phyloP scores from a whole-genome alignment of 768 basidiomycete species.

The Lenzites betulinus region DNA sequence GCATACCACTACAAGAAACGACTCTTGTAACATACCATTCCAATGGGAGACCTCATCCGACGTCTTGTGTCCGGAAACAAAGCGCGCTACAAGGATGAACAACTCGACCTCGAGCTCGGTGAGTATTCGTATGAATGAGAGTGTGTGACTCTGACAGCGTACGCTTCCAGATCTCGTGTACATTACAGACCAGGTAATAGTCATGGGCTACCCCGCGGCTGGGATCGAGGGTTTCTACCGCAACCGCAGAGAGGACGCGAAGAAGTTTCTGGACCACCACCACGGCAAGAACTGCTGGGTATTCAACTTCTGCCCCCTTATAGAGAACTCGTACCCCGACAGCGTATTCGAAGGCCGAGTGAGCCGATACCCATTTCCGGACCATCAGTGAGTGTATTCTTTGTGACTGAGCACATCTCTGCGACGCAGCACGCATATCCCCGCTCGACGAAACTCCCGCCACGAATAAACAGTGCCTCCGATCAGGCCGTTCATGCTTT shows the following conservation, averaged over 20 bases:
- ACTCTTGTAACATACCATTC: background rate
- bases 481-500: too few relatives aligned
- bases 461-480: too few relatives aligned
- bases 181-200: slow-evolving; percentile 73
- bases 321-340: slow-evolving; percentile 79
- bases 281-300: slow-evolving; percentile 83
- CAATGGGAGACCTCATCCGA: slow-evolving; percentile 67
- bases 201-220: slow-evolving; percentile 83
- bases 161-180: slow-evolving; percentile 53
- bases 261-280: slow-evolving; percentile 69
- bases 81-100: slow-evolving; percentile 70
- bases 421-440: too few relatives aligned
- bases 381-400: slow-evolving; percentile 70
- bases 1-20: too few relatives aligned
- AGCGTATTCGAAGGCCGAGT: slow-evolving; percentile 71
- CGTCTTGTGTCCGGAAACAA: slow-evolving; percentile 83
- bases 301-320: slow-evolving; percentile 84
- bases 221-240: slow-evolving; percentile 81
- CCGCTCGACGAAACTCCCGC: too few relatives aligned
- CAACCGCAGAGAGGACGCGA: slow-evolving; percentile 75
- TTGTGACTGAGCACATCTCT: background rate
- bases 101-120: slow-evolving; percentile 73
- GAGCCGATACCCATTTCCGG: slow-evolving; percentile 86
- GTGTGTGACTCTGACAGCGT: background rate
- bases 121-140: slow-evolving; percentile 7